These are phyloP conservation scores for Linnemannia schmuckeri DNA, from an alignment of 192 early-diverging fungal species.

Conservation along the genomic window DNA sequence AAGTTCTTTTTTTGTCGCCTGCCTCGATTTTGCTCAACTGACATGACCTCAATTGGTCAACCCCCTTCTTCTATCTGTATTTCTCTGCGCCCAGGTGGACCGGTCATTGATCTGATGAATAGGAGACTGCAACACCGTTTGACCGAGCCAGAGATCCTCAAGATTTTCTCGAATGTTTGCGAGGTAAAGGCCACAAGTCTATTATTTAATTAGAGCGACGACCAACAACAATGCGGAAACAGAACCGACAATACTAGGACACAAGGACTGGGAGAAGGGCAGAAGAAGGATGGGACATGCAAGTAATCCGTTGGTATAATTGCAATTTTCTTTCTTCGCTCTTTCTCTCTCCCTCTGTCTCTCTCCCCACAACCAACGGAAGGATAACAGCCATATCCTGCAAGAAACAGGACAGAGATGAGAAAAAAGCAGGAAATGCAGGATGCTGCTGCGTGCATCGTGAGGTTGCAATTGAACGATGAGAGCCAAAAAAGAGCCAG, in stretches of 20 bases:
- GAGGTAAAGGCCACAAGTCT: slow-evolving; percentile 52
- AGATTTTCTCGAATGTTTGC: slow-evolving; percentile 89
- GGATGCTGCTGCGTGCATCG: too few relatives aligned
- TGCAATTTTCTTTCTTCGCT: neutral
- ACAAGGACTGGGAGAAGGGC: neutral
- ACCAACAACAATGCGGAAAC: too few relatives aligned
- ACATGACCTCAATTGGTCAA: slow-evolving; percentile 4
- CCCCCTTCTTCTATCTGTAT: neutral
- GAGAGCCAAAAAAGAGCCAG: too few relatives aligned
- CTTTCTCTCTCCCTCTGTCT: neutral
- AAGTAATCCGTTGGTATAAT: neutral
- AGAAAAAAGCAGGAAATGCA: too few relatives aligned
- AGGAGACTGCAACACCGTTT: slow-evolving; percentile 77
- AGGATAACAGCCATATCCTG: neutral
- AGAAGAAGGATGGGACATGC: neutral
- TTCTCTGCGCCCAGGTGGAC: slow-evolving; percentile 67
- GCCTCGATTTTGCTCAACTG: neutral
- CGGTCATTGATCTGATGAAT: slow-evolving; percentile 91
- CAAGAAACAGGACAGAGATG: neutral
- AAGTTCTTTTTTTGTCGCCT: slow-evolving; percentile 3
- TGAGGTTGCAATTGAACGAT: too few relatives aligned
- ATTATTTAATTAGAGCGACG: neutral
- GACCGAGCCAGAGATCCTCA: slow-evolving; percentile 87
- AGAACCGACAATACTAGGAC: neutral
- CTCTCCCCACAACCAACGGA: neutral